Evolutionary conservation across 306 rosid species (phyloP).

Genomic region (Dalbergia cultrata): DNA sequence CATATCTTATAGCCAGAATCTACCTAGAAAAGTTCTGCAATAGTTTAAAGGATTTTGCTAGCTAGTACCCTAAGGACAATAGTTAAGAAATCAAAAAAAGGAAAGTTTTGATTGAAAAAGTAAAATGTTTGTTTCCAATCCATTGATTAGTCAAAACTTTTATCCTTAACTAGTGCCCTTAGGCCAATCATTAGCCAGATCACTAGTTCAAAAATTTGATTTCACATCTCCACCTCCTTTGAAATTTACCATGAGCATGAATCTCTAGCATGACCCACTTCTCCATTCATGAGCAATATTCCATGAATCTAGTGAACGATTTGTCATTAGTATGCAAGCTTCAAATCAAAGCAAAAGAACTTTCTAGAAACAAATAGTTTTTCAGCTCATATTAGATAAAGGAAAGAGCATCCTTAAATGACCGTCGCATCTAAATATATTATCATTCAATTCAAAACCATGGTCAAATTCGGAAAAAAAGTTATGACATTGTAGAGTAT

Average conservation of each 20-base stretch:
- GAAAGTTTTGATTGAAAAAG: too few species aligned
- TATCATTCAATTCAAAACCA: constrained; percentile 41
- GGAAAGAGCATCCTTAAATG: constrained; percentile 20
- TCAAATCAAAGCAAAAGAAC: constrained; percentile 9
- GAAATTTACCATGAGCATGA: neutral
- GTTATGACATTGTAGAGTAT: neutral
- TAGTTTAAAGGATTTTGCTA: neutral
- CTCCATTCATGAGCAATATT: neutral
- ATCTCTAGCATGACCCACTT: neutral
- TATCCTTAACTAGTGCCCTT: too few species aligned
- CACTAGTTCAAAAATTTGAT: neutral
- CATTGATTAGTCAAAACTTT: too few species aligned
- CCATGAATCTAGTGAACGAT: neutral
- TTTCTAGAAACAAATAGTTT: neutral
- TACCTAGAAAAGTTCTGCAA: neutral
- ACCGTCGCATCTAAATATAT: constrained; percentile 1
- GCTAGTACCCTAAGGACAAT: too few species aligned
- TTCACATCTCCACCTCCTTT: constrained; percentile 5
- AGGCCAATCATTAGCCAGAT: too few species aligned
- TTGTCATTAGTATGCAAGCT: neutral
- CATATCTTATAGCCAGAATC: neutral
- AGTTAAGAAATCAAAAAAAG: too few species aligned
- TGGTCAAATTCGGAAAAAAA: constrained; percentile 9
- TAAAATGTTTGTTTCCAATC: too few species aligned
- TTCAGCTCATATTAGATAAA: constrained; percentile 3